Conservation (phyloP, 2,329 filamentous ascomycete species). For the Botrytis aclada region DNA sequence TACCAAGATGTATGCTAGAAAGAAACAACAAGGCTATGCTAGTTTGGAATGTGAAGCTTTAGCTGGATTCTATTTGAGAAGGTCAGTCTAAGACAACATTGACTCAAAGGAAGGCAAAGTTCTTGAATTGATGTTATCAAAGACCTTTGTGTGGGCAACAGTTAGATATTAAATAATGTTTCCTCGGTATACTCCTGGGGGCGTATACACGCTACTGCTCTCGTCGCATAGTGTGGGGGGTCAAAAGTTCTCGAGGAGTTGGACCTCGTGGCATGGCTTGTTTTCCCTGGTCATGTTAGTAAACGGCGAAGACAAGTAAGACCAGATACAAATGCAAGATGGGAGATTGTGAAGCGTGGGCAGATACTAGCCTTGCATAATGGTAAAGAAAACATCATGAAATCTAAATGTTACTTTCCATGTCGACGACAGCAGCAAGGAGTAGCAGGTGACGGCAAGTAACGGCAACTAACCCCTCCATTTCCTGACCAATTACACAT, state of each 20-base stretch:
- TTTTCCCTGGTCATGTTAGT: background rate
- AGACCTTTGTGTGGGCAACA: background rate
- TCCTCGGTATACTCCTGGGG: slow-evolving; percentile 16
- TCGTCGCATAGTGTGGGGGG: slow-evolving; percentile 26
- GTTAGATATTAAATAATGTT: slow-evolving; percentile 14
- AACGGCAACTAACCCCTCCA: background rate
- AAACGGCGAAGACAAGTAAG: background rate
- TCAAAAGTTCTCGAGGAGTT: slow-evolving; percentile 21
- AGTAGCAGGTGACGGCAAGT: background rate
- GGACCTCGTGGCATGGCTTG: slow-evolving; percentile 29
- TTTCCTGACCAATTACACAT: background rate
- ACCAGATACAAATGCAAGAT: slow-evolving; percentile 16
- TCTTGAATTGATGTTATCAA: background rate
- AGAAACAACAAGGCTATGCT: background rate
- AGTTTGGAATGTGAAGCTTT: background rate
- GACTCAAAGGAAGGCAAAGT: background rate
- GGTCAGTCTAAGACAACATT: background rate
- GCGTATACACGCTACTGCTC: slow-evolving; percentile 1
- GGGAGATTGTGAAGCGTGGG: slow-evolving; percentile 14
- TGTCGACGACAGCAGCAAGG: background rate
- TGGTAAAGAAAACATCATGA: slow-evolving; percentile 5
- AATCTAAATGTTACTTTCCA: background rate
- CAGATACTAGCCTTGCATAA: slow-evolving; percentile 6
- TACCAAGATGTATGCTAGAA: background rate
- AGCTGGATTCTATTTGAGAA: slow-evolving; percentile 4